Percentiles rank a stretch among this genome's conserved stretches.
phyloP scores from a whole-genome alignment of 306 rosid species.

The Prunus persica region DNA sequence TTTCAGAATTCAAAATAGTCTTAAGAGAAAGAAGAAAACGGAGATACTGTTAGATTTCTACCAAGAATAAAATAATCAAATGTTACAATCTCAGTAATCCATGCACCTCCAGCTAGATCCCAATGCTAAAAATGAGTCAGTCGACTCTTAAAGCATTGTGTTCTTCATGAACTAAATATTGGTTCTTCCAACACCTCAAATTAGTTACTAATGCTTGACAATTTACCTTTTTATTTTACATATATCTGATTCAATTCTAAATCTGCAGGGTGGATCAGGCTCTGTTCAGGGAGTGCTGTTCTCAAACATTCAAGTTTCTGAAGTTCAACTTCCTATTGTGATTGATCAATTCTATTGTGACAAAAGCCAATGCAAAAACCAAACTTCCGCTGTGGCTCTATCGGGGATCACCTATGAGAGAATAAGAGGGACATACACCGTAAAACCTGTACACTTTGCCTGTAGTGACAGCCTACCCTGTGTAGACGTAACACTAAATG shows the following conservation, averaged over 20 bases:
- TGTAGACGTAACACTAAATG: slow-evolving; percentile 69
- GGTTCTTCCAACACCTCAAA: slow-evolving; percentile 10
- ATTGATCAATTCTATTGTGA: slow-evolving; percentile 97
- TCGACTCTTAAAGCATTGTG: background rate
- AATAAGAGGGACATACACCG: slow-evolving; percentile 82
- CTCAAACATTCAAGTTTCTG: slow-evolving; percentile 82
- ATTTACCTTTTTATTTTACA: background rate
- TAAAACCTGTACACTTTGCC: slow-evolving; percentile 88
- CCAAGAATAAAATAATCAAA: background rate
- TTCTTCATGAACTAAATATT: background rate
- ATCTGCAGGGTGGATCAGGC: slow-evolving; percentile 89
- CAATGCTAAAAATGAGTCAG: background rate
- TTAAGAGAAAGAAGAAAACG: too few relatives aligned
- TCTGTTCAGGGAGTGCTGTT: slow-evolving; percentile 82
- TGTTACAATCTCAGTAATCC: background rate
- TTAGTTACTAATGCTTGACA: background rate
- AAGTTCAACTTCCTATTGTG: slow-evolving; percentile 87
- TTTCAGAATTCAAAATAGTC: too few relatives aligned
- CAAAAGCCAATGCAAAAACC: slow-evolving; percentile 68
- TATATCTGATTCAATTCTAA: background rate
- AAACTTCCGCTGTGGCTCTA: slow-evolving; percentile 75
- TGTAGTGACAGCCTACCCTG: slow-evolving; percentile 95
- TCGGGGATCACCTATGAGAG: slow-evolving; percentile 90
- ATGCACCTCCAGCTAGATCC: too few relatives aligned
- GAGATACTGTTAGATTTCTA: too few relatives aligned